Evolutionary conservation across 331 rosid species (phyloP).

Genomic region (Malus hybrid): DNA sequence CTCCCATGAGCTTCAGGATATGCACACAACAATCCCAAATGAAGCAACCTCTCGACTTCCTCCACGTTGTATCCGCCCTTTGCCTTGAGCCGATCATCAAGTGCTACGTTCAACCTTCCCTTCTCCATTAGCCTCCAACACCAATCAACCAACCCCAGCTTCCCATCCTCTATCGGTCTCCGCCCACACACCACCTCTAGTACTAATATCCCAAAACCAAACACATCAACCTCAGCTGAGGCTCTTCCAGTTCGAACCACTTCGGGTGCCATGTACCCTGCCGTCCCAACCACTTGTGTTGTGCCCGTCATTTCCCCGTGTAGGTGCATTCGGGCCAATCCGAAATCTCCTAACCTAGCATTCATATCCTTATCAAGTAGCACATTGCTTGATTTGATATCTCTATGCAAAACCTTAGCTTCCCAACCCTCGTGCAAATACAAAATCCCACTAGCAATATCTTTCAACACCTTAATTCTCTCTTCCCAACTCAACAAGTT

Average conservation of each 20-base stretch:
- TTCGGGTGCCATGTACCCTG: background rate
- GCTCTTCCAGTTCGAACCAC: background rate
- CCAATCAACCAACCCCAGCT: too few species aligned
- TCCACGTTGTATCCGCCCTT: background rate
- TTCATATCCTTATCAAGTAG: background rate
- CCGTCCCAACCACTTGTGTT: background rate
- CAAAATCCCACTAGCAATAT: background rate
- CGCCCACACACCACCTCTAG: background rate
- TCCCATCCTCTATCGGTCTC: too few species aligned
- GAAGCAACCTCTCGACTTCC: background rate
- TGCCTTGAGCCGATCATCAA: background rate
- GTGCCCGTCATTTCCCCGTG: background rate
- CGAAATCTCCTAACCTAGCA: background rate
- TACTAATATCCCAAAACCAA: background rate
- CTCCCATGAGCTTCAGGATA: conserved; percentile 32
- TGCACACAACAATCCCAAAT: conserved; percentile 24
- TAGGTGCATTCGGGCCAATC: background rate
- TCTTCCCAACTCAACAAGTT: background rate
- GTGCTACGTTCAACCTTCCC: background rate
- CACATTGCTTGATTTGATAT: background rate
- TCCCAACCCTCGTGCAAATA: background rate
- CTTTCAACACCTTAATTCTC: background rate
- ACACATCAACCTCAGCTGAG: background rate
- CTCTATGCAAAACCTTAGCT: background rate
- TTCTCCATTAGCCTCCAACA: background rate